Percentiles rank a stretch among this genome's conserved stretches.
phyloP scores from a whole-genome alignment of 2,329 filamentous ascomycete genomes.

The Arthrobotrys musiformis region DNA sequence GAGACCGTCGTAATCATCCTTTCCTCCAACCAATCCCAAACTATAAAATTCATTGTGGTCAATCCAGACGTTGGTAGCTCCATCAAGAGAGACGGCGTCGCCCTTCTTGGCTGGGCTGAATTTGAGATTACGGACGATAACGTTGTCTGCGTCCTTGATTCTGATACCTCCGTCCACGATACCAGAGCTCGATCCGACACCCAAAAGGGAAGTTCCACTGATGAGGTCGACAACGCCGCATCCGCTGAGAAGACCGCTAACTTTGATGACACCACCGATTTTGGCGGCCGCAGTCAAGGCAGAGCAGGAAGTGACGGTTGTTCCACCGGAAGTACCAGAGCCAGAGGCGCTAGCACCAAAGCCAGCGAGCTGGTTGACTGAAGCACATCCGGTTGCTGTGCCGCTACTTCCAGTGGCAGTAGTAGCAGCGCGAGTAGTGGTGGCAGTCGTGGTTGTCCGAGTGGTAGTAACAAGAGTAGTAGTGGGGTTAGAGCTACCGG shows the following conservation, averaged over 20 bases:
- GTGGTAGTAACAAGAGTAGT: slow-evolving; percentile 33
- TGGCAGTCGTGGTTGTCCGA: background rate
- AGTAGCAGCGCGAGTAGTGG: slow-evolving; percentile 1
- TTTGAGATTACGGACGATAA: slow-evolving; percentile 70
- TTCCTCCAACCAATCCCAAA: slow-evolving; percentile 62
- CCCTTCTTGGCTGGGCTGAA: slow-evolving; percentile 67
- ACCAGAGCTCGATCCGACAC: slow-evolving; percentile 64
- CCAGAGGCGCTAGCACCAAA: slow-evolving; percentile 64
- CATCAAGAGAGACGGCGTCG: slow-evolving; percentile 68
- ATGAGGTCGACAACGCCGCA: slow-evolving; percentile 65
- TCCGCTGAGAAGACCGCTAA: slow-evolving; percentile 65
- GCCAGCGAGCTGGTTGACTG: slow-evolving; percentile 60
- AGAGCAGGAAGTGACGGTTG: slow-evolving; percentile 65
- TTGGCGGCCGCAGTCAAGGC: slow-evolving; percentile 63
- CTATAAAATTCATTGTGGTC: slow-evolving; percentile 65
- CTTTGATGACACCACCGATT: slow-evolving; percentile 64
- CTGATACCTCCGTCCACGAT: slow-evolving; percentile 66
- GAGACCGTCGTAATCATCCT: slow-evolving; percentile 65
- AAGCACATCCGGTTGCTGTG: slow-evolving; percentile 38
- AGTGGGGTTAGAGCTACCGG: slow-evolving; percentile 26
- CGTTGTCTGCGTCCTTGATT: slow-evolving; percentile 67
- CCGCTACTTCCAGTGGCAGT: slow-evolving; percentile 13
- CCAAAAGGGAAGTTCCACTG: slow-evolving; percentile 68
- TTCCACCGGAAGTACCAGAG: slow-evolving; percentile 64
- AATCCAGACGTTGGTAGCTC: slow-evolving; percentile 66